These are phyloP conservation scores for Xylariaceae sp. DNA, from an alignment of 2,329 filamentous ascomycete species.

Conservation along the genomic window DNA sequence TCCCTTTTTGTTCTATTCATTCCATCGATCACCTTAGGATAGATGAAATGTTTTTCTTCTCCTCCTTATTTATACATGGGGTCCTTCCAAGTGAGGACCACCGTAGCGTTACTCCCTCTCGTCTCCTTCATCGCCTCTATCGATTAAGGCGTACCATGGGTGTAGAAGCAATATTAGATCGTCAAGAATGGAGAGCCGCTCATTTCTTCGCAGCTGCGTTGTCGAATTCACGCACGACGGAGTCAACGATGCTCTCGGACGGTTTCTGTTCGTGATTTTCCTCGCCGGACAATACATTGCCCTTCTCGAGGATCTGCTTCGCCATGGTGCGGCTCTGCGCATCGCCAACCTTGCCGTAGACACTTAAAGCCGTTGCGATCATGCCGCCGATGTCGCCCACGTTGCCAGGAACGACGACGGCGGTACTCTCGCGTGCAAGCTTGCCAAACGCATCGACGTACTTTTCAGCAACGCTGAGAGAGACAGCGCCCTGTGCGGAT, in stretches of 20 bases:
- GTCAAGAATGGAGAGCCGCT: not conserved
- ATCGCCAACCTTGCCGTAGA: constrained; percentile 92
- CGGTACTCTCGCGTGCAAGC: constrained; percentile 92
- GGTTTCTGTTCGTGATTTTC: not conserved
- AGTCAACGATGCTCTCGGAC: constrained; percentile 37
- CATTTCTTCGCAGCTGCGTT: constrained; percentile 38
- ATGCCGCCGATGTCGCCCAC: constrained; percentile 95
- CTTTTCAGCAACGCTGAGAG: constrained; percentile 91
- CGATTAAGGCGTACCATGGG: not conserved
- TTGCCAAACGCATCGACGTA: constrained; percentile 96
- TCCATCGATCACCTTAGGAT: constrained; percentile 1
- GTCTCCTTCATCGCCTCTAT: not conserved
- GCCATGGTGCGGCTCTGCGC: constrained; percentile 75
- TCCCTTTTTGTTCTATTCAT: not conserved
- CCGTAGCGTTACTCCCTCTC: not conserved
- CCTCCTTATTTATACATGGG: constrained; percentile 20
- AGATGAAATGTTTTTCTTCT: constrained; percentile 8
- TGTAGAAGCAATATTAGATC: not conserved
- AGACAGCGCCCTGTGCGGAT: constrained; percentile 82
- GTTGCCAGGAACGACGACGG: constrained; percentile 94
- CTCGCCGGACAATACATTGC: constrained; percentile 29
- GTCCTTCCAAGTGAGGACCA: not conserved
- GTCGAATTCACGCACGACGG: constrained; percentile 44
- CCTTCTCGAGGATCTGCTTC: constrained; percentile 53
- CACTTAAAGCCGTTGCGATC: constrained; percentile 94